Percentiles rank a stretch among this genome's conserved stretches.
Conservation (phyloP, 176 grass and related monocot genomes). For the Neostapfia colusana region DNA sequence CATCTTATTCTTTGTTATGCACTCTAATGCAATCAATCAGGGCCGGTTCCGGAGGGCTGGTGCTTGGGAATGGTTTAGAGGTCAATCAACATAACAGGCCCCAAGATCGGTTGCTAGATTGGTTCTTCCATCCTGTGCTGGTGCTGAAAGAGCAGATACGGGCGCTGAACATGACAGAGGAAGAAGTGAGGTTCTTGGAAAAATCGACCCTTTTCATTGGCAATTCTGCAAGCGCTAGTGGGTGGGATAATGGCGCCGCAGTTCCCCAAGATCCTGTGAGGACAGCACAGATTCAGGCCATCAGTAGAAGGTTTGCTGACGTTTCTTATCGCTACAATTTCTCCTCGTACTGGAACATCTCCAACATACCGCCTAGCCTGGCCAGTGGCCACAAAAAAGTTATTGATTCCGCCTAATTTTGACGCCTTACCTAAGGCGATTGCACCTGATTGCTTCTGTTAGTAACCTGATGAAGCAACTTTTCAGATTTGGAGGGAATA, state of each 20-base stretch:
- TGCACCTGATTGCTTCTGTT: not conserved
- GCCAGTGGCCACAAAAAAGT: too few relatives aligned
- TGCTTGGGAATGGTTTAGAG: slow-evolving; percentile 60
- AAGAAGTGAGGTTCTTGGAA: slow-evolving; percentile 66
- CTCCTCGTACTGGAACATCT: too few relatives aligned
- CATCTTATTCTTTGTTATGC: slow-evolving; percentile 58
- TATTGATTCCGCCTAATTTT: not conserved
- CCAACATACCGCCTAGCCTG: too few relatives aligned
- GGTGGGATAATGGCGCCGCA: slow-evolving; percentile 48
- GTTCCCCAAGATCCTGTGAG: slow-evolving; percentile 58
- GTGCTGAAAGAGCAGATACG: slow-evolving; percentile 83
- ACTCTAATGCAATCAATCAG: slow-evolving; percentile 62
- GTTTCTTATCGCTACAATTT: not conserved
- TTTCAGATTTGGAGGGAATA: too few relatives aligned
- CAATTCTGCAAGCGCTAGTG: slow-evolving; percentile 18
- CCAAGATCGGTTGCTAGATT: slow-evolving; percentile 71
- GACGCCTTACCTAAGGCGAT: not conserved
- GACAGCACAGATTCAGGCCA: slow-evolving; percentile 79
- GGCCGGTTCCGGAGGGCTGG: slow-evolving; percentile 53
- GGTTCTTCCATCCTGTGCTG: slow-evolving; percentile 86
- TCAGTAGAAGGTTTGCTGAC: slow-evolving; percentile 63
- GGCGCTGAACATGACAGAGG: slow-evolving; percentile 62
- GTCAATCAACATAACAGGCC: slow-evolving; percentile 65
- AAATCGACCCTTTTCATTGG: slow-evolving; percentile 60
- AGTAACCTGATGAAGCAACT: not conserved